These are phyloP conservation scores for Calonectria crousiana DNA, from an alignment of 2,329 filamentous ascomycete genomes.

Conservation along the genomic window DNA sequence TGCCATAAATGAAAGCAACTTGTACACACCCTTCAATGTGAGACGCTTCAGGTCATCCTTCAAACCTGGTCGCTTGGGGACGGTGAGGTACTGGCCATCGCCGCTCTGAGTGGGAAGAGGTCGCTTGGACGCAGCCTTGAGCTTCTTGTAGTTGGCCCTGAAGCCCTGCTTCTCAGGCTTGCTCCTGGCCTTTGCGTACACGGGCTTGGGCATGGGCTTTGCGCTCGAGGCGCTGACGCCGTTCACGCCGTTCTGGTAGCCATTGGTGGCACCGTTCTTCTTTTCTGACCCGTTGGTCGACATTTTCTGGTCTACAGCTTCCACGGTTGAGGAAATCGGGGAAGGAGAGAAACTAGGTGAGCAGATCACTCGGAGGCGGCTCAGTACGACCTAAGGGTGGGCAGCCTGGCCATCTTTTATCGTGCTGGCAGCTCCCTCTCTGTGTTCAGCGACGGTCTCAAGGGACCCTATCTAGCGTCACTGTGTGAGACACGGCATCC, in stretches of 20 bases:
- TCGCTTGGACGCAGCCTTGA: constrained; percentile 63
- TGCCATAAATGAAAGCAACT: neutral
- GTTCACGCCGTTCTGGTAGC: constrained; percentile 29
- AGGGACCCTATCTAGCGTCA: constrained; percentile 21
- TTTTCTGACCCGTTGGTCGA: constrained; percentile 30
- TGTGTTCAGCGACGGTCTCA: constrained; percentile 6
- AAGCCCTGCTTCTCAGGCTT: constrained; percentile 40
- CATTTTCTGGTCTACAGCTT: constrained; percentile 34
- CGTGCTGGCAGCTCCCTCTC: neutral
- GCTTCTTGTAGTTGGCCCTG: constrained; percentile 46
- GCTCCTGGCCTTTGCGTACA: neutral
- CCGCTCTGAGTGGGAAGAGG: constrained; percentile 74
- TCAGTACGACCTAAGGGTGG: neutral
- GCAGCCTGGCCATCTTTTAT: constrained; percentile 22
- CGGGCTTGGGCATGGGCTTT: constrained; percentile 13
- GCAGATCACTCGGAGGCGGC: neutral
- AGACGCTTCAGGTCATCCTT: constrained; percentile 40
- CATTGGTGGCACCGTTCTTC: constrained; percentile 43
- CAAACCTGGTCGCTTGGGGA: constrained; percentile 57
- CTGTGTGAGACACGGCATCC: constrained; percentile 38
- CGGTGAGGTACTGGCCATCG: constrained; percentile 68
- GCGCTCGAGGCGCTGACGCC: constrained; percentile 13
- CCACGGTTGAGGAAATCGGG: constrained; percentile 8
- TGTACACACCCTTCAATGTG: constrained; percentile 32
- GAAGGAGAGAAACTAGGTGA: neutral